Conservation (phyloP, 202 grass and related monocot genomes). For the Zizania palustris region DNA sequence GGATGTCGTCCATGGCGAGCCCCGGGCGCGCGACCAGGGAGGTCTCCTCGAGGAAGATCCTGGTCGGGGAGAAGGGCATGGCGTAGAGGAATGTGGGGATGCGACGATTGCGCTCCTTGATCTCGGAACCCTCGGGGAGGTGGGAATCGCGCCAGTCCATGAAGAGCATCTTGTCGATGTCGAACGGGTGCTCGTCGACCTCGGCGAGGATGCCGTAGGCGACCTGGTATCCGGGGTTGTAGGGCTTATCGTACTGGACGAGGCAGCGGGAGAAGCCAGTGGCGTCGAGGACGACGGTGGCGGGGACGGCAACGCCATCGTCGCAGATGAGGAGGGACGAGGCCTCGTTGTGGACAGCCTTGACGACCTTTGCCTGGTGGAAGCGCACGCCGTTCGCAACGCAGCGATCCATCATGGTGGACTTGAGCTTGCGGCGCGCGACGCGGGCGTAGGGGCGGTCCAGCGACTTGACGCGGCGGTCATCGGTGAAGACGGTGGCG, state of each 20-base stretch:
- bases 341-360: conserved; percentile 67
- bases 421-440: conserved; percentile 84
- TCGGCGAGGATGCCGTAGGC: conserved; percentile 93
- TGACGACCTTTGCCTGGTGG: conserved; percentile 82
- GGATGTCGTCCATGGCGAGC: conserved; percentile 89
- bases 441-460: conserved; percentile 82
- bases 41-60: conserved; percentile 94
- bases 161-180: conserved; percentile 98
- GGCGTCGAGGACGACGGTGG: conserved; percentile 82
- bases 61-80: conserved; percentile 87
- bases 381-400: conserved; percentile 69
- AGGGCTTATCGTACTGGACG: conserved; percentile 83
- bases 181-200: conserved; percentile 90
- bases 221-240: conserved; percentile 93
- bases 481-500: conserved; percentile 68
- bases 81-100: conserved; percentile 93
- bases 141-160: conserved; percentile 99
- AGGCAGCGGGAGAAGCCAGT: conserved; percentile 90
- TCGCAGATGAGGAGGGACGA: conserved; percentile 82
- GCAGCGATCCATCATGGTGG: conserved; percentile 86
- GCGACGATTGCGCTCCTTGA: conserved; percentile 63
- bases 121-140: conserved; percentile 50
- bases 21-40: conserved; percentile 88
- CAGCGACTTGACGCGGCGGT: conserved; percentile 58
- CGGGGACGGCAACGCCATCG: conserved; percentile 73